Base-by-base conservation (phyloP, 257 asterid species). In the Nicotiana knightiana region DNA sequence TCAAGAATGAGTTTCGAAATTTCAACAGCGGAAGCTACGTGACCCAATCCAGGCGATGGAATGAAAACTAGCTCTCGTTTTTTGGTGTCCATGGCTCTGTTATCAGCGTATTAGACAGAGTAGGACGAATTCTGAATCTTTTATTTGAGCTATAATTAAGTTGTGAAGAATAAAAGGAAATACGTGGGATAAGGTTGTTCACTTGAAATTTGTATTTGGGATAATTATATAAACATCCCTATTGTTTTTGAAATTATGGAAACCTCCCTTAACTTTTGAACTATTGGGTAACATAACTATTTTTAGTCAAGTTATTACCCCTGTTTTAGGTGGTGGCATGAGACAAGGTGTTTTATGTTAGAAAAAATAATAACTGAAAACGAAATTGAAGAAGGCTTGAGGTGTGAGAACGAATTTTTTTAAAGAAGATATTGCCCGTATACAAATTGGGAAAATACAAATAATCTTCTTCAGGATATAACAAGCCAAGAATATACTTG, bases 11-110 rank as follows among this genome's bases (percentile, higher is more conserved):
- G 76, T 51, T 70, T 84, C 4, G 87, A 84, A 0, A 82, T 26
- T 81, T 84, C 85, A 21, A 84, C 62, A 0, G 87, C 62, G 39
- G 89, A 58, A 7, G 76, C 80, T 3, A 86, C 30, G 66, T 86
- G 89, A 9, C 89, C 87, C 67, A 86, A 68, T 57, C 85, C 85
- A 1, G 89, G 87, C 0, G 83, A 79, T 46, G 89, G 82, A 54
- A 83, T 58, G 83, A 86, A 86, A 63, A 85, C 71, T n/a, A 87
- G 55, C 53, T 83, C 85, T 43, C 54, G 35, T 68, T 80, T 84
- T 58, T 80, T 84, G 48, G 55, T 59, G 33, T 30, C 81, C 28
- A 28, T 81, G 4, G 1, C 48, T 67, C 5, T 62, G 16, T 24
- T 35, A 24, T 67, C 18, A 26, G 17, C 3, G 30, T 32, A 18